Evolutionary conservation across 768 basidiomycete species (phyloP).

Genomic region (Lenzites betulinus): DNA sequence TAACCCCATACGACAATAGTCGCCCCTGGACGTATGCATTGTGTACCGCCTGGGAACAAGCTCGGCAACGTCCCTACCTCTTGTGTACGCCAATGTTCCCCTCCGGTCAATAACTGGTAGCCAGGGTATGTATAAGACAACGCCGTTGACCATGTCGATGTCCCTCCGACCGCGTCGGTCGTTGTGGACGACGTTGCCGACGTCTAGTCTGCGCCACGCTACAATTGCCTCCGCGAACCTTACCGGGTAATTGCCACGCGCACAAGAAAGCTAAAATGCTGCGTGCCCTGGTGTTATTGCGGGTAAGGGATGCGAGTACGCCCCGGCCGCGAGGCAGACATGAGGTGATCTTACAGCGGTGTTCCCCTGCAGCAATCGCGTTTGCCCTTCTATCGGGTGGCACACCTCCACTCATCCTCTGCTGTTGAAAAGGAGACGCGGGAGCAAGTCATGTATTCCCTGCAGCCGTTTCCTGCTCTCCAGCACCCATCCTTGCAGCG

Average conservation of each 20-base stretch:
- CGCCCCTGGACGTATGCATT: not conserved
- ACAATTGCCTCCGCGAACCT: slow-evolving; percentile 11
- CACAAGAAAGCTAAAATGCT: slow-evolving; percentile 11
- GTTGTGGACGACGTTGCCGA: not conserved
- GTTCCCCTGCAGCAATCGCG: slow-evolving; percentile 13
- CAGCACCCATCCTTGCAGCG: slow-evolving; percentile 11
- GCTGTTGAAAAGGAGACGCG: slow-evolving; percentile 17
- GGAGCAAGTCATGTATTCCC: slow-evolving; percentile 7
- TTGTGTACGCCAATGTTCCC: not conserved
- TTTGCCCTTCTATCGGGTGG: slow-evolving; percentile 20
- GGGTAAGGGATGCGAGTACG: slow-evolving; percentile 9
- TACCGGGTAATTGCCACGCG: slow-evolving; percentile 20
- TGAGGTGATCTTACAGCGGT: slow-evolving; percentile 16
- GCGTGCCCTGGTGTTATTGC: slow-evolving; percentile 13
- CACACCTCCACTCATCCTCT: slow-evolving; percentile 8
- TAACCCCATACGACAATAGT: slow-evolving; percentile 1
- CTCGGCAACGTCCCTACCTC: not conserved
- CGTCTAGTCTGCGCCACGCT: not conserved
- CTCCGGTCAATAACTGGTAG: slow-evolving; percentile 11
- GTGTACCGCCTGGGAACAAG: not conserved
- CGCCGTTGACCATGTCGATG: not conserved
- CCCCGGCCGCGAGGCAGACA: slow-evolving; percentile 22
- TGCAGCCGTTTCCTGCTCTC: slow-evolving; percentile 14
- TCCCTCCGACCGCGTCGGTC: not conserved
- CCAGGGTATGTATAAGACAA: slow-evolving; percentile 12